Conservation (phyloP, 2,329 filamentous ascomycete genomes). For the Talaromyces marneffei region DNA sequence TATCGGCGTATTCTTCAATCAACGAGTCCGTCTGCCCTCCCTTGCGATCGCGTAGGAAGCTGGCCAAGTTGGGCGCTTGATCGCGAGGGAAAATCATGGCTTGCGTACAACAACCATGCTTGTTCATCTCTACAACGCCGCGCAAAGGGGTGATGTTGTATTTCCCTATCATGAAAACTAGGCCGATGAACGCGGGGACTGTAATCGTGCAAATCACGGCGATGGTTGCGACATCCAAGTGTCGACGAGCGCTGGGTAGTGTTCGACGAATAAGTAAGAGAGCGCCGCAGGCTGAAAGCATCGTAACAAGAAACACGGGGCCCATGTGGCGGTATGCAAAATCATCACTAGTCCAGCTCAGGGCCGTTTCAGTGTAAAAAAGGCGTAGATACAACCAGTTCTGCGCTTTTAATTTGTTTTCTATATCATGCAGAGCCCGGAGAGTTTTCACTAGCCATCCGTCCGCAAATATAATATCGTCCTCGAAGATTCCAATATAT, state of each 20-base stretch:
- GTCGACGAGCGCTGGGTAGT: slow-evolving; percentile 7
- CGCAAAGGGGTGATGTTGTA: slow-evolving; percentile 21
- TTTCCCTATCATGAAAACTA: slow-evolving; percentile 25
- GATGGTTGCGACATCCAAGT: slow-evolving; percentile 19
- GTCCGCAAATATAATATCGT: slow-evolving; percentile 34
- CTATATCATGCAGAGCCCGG: slow-evolving; percentile 15
- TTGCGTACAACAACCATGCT: slow-evolving; percentile 30
- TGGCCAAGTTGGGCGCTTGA: slow-evolving; percentile 18
- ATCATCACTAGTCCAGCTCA: slow-evolving; percentile 23
- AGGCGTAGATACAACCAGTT: slow-evolving; percentile 29
- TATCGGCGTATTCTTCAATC: slow-evolving; percentile 24
- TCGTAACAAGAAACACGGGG: slow-evolving; percentile 19
- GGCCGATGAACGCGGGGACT: slow-evolving; percentile 20
- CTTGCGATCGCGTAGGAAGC: slow-evolving; percentile 15
- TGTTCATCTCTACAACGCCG: slow-evolving; percentile 24
- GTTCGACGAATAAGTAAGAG: slow-evolving; percentile 16
- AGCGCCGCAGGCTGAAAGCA: slow-evolving; percentile 1
- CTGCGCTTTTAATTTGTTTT: background rate
- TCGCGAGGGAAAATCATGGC: slow-evolving; percentile 26
- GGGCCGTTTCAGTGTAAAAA: slow-evolving; percentile 29
- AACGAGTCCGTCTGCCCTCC: slow-evolving; percentile 23
- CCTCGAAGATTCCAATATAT: slow-evolving; percentile 34
- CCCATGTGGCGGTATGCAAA: slow-evolving; percentile 22
- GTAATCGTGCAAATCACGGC: slow-evolving; percentile 18
- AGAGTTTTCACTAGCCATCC: slow-evolving; percentile 32